Base-by-base conservation (phyloP, 2,329 filamentous ascomycete species). In the Aspergillus arachidicola region DNA sequence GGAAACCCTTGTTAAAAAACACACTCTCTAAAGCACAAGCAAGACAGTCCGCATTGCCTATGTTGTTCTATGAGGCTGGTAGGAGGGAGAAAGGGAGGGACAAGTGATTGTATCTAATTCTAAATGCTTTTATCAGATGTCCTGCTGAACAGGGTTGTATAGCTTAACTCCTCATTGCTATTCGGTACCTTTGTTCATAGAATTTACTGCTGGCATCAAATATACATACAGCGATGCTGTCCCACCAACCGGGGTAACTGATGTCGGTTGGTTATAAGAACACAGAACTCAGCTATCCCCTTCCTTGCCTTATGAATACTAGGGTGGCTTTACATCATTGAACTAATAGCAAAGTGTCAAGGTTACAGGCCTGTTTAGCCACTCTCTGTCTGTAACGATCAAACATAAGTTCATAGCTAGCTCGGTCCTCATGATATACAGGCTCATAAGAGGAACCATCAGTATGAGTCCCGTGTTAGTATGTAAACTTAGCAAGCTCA, bases 1-100 rank as follows among this genome's bases (percentile, higher is more conserved):
- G 34, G 4, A 6, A 16, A 0, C 0, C 1, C 5, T 36, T 14
- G 1, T 36, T 36, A 1, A 0, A 14, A 16, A 14, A n/a, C n/a
- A n/a, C n/a, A n/a, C n/a, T n/a, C n/a, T 12, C 34, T 36, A 36
- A 36, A 36, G 14, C 12, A 0, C 34, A 16, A 36, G 34, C 34
- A 36, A 36, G 34, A 36, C 14, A 36, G 0, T 16, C 34, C 34
- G 14, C 14, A 16, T 36, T 36, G 5, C 14, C 34, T 3, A 0
- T 36, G 0, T 36, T 36, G 12, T 36, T 36, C 14, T 16, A 36
- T 36, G 14, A 16, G 0, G 6, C 6, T 0, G 34, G 34, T 16
- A 16, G 14, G 0, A 36, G 34, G 0, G 34, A 36, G 1, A 5
- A 16, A 16, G 34, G 7, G 38, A 9, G 38, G 19, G 16, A 16